Evolutionary conservation across 352 stramenopile genomes (phyloP).

Genomic region (Phytophthora palmivora): DNA sequence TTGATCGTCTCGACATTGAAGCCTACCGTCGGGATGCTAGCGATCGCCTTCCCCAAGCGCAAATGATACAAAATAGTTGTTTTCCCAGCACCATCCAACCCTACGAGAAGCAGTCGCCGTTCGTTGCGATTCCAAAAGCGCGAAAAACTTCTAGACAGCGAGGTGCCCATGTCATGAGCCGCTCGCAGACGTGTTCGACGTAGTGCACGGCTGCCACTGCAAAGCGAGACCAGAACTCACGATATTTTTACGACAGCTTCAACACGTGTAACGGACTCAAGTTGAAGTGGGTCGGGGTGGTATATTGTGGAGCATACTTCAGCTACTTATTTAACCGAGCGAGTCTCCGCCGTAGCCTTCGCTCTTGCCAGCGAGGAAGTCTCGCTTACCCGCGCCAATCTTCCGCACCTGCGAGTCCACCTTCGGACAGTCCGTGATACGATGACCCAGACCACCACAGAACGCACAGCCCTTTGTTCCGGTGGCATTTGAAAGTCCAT

Average conservation of each 20-base stretch:
- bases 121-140: constrained; percentile 85
- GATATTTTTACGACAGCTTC: constrained; percentile 33
- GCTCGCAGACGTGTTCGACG: constrained; percentile 16
- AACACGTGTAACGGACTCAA: constrained; percentile 29
- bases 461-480: constrained; percentile 97
- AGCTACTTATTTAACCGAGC: constrained; percentile 54
- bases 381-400: constrained; percentile 92
- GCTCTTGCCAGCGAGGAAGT: constrained; percentile 93
- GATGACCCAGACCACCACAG: constrained; percentile 98
- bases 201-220: not conserved
- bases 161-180: constrained; percentile 73
- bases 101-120: constrained; percentile 76
- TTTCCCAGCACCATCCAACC: constrained; percentile 79
- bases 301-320: constrained; percentile 18
- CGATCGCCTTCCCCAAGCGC: constrained; percentile 75
- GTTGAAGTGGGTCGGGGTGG: no score
- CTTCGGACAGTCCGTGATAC: constrained; percentile 99
- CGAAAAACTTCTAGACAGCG: constrained; percentile 66
- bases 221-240: not conserved
- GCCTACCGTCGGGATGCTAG: constrained; percentile 80
- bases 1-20: constrained; percentile 88
- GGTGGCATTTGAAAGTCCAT: constrained; percentile 68
- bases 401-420: constrained; percentile 98
- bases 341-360: constrained; percentile 95
- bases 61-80: constrained; percentile 87